Conservation (phyloP, 148 eudicot genomes). For the Rhododendron molle region DNA sequence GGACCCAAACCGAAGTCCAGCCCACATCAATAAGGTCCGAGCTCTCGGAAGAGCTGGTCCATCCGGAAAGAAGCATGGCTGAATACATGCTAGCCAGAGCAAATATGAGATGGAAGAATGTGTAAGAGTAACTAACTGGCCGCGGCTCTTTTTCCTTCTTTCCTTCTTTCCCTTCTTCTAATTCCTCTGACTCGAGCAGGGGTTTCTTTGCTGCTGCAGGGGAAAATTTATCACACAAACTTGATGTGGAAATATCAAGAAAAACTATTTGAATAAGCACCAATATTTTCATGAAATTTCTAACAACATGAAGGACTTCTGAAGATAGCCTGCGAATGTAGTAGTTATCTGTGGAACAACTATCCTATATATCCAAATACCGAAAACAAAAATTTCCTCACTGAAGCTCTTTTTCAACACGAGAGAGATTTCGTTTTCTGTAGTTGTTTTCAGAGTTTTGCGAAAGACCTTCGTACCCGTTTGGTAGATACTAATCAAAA, state of each 20-base stretch:
- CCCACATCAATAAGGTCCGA: slow-evolving; percentile 84
- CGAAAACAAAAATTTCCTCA: neutral
- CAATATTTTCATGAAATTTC: neutral
- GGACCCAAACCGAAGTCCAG: slow-evolving; percentile 99
- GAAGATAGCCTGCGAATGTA: neutral
- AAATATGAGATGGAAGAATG: slow-evolving; percentile 89
- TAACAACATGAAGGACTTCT: neutral
- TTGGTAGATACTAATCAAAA: neutral
- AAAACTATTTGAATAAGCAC: neutral
- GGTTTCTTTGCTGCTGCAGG: slow-evolving; percentile 54
- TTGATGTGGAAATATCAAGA: neutral
- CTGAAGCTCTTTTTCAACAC: neutral
- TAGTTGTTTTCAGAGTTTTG: neutral
- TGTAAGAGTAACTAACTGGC: slow-evolving; percentile 87
- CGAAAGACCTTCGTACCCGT: neutral
- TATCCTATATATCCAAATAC: neutral
- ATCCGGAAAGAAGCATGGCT: slow-evolving; percentile 93
- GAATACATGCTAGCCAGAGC: slow-evolving; percentile 99
- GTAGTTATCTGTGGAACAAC: neutral
- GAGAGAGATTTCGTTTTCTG: neutral
- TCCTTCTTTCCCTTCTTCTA: slow-evolving; percentile 57
- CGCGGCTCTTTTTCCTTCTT: slow-evolving; percentile 47
- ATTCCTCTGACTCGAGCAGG: slow-evolving; percentile 64
- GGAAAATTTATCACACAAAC: neutral
- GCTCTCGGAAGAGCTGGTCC: slow-evolving; percentile 79